Conservation (phyloP, 1,139 yeast species). For the Taiozyma onychis region DNA sequence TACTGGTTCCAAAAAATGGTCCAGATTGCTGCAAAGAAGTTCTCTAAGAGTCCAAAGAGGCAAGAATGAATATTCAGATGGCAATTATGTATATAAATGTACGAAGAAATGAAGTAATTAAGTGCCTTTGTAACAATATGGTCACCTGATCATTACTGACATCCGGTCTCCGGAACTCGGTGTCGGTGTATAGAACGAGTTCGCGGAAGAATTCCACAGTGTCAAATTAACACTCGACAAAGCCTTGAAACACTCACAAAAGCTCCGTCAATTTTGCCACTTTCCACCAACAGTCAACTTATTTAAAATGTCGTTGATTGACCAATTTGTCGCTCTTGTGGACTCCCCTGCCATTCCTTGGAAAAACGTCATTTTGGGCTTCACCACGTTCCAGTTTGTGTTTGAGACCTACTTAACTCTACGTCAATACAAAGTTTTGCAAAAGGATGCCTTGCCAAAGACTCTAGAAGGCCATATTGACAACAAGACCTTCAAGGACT, state of each 20-base stretch:
- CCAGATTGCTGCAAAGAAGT: constrained; percentile 56
- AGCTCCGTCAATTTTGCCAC: background rate
- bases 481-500: constrained; percentile 67
- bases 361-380: constrained; percentile 70
- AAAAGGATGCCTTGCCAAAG: constrained; percentile 51
- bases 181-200: background rate
- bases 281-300: background rate
- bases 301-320: constrained; percentile 28
- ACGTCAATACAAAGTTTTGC: constrained; percentile 72
- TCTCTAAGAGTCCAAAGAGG: constrained; percentile 15
- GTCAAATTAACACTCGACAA: background rate
- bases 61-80: constrained; percentile 2
- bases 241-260: background rate
- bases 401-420: constrained; percentile 70
- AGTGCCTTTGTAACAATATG: background rate
- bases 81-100: background rate
- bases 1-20: constrained; percentile 76
- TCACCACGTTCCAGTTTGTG: constrained; percentile 67
- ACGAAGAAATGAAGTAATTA: background rate
- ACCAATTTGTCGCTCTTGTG: constrained; percentile 31
- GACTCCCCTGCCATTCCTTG: constrained; percentile 67
- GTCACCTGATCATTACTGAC: background rate
- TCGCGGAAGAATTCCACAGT: background rate
- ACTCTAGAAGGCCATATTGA: constrained; percentile 62
- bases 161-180: background rate